These are phyloP conservation scores for Colletotrichum trifolii DNA, from an alignment of 2,329 filamentous ascomycete species.

Conservation along the genomic window DNA sequence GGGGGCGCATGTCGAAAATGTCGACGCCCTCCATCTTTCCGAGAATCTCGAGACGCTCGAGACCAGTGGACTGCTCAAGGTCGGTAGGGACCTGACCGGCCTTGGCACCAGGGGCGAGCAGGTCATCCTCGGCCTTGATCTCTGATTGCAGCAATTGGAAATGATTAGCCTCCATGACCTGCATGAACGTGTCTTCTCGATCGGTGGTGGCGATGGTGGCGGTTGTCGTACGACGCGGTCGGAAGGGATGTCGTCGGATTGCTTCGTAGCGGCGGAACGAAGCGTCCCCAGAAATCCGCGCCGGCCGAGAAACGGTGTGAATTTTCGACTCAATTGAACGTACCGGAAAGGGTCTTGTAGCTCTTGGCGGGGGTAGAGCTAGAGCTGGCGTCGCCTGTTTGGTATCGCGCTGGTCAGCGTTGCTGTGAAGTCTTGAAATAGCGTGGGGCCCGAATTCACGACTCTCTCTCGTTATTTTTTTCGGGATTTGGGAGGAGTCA, in stretches of 20 bases:
- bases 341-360: conserved; percentile 62
- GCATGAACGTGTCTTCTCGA: background rate
- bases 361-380: conserved; percentile 50
- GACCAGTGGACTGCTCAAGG: conserved; percentile 93
- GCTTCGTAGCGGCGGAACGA: background rate
- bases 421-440: conserved; percentile 23
- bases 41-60: conserved; percentile 97
- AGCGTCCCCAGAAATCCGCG: conserved; percentile 16
- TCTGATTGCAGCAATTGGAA: conserved; percentile 64
- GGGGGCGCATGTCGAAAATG: conserved; percentile 97
- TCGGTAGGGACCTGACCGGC: conserved; percentile 91
- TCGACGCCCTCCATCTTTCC: conserved; percentile 99
- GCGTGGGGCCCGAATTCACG: background rate
- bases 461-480: conserved; percentile 24
- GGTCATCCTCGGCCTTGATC: conserved; percentile 83
- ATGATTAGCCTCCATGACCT: conserved; percentile 20
- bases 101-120: conserved; percentile 83
- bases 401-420: conserved; percentile 29
- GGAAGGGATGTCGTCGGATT: conserved; percentile 18
- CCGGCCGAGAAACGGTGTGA: conserved; percentile 15
- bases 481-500: conserved; percentile 28
- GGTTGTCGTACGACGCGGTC: conserved; percentile 31
- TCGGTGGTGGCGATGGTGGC: background rate
- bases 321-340: conserved; percentile 32
- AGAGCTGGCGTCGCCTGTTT: conserved; percentile 52